Evolutionary conservation across 345 rosid genomes (phyloP), one percentile per base, ranked within the genome.

Genomic region (Gossypium bickii): DNA sequence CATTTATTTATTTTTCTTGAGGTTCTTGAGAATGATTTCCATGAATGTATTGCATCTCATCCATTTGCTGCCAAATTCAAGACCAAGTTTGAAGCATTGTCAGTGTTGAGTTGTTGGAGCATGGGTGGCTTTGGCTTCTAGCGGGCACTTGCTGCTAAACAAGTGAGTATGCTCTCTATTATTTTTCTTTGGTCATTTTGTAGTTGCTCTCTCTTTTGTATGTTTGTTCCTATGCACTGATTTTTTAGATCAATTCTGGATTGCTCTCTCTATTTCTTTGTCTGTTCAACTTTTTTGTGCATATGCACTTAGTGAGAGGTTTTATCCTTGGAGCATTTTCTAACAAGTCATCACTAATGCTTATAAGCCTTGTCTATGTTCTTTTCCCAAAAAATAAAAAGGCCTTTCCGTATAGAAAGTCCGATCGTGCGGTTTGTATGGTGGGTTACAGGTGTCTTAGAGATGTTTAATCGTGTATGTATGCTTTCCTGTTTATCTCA

Each of bases 21-120:
- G 82, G 90, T 85, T 83, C 76, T 74, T 74, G 81, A 82, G 87
- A 80, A 86, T 83, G 91, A 80, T 80, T 78, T 80, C 71, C 82
- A 80, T 84, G 89, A 87, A 90, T 86, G 84, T 85, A 58, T 81
- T 89, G 83, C 80, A 64, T 84, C 77, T 78, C 80, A 64, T 84
- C 77, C 79, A 80, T 86, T 81, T 87, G 89, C 88, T 84, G 79
- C 89, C 83, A 58, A 83, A 78, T 79, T 72, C 74, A 71, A 78
- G 90, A 88, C 92, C 94, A 80, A 80, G 89, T 86, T 79, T 80
- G 86, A 71, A 81, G 84, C 84, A 79, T 80, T 85, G 78, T 81
- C 84, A 82, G 78, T 58, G 62, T 24, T 58, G 62, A 24, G 85
- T 87, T 84, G 94, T 88, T 89, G 97, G 93, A 90, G 89, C 77